phyloP scores from a whole-genome alignment of 192 early-diverging fungal genomes.

The Linnemannia exigua region DNA sequence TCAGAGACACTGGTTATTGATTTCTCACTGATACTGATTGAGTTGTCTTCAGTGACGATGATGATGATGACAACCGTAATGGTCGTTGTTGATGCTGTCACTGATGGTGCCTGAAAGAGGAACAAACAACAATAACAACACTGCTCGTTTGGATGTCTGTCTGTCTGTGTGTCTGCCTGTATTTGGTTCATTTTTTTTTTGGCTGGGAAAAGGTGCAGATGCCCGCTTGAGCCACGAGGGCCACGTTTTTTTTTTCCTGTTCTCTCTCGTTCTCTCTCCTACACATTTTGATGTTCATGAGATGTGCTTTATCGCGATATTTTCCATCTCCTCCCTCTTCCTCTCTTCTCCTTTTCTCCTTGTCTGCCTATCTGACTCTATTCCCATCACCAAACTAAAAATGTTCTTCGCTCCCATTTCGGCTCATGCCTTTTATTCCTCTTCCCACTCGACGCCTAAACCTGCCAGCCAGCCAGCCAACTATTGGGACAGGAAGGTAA shows the following conservation, averaged over 20 bases:
- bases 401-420: not conserved
- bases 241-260: not conserved
- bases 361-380: not conserved
- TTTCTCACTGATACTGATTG: not conserved
- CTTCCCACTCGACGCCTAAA: not conserved
- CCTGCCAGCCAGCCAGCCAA: not conserved
- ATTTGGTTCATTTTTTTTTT: not conserved
- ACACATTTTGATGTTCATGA: not conserved
- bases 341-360: not conserved
- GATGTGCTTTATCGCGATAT: constrained; percentile 2
- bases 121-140: not conserved
- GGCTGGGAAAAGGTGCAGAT: not conserved
- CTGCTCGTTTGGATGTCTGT: not conserved
- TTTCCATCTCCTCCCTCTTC: not conserved
- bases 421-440: not conserved
- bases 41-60: not conserved
- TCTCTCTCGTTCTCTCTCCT: not conserved
- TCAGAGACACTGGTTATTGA: not conserved
- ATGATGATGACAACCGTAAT: not conserved
- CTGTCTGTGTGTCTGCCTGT: not conserved
- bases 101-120: not conserved
- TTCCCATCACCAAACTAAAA: not conserved
- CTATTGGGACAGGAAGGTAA: not conserved
- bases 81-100: not conserved
- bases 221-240: constrained; percentile 27